A percentile compares a stretch with the other conserved stretches of the same genome.
Conservation (phyloP, 441 rosid species). For the Sinapis alba region DNA sequence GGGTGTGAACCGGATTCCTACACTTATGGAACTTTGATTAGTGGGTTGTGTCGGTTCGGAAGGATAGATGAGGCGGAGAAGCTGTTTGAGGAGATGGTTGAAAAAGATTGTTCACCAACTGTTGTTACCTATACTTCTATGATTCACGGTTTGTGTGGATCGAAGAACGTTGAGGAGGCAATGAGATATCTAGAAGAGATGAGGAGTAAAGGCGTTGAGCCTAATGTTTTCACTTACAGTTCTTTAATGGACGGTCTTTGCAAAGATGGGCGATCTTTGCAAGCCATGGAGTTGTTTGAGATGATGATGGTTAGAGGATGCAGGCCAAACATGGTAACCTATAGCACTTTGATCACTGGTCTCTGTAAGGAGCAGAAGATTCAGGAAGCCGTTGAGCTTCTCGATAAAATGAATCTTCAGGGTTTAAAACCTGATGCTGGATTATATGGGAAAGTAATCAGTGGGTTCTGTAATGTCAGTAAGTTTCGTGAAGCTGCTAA, state of each 20-base stretch:
- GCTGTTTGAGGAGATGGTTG: constrained; percentile 78
- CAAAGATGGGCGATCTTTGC: constrained; percentile 57
- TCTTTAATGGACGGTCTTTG: constrained; percentile 88
- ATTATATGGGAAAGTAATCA: constrained; percentile 72
- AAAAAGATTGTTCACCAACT: constrained; percentile 68
- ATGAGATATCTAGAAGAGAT: constrained; percentile 68
- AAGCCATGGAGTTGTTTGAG: constrained; percentile 68
- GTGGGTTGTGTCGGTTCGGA: constrained; percentile 77
- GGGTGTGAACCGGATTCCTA: constrained; percentile 80
- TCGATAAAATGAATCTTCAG: constrained; percentile 92
- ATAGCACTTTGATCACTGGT: constrained; percentile 69
- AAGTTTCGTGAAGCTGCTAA: constrained; percentile 85
- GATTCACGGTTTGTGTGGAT: constrained; percentile 75
- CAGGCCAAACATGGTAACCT: constrained; percentile 74
- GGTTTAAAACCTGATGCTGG: constrained; percentile 90
- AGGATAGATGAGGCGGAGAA: constrained; percentile 68
- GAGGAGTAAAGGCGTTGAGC: constrained; percentile 66
- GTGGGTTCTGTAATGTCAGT: constrained; percentile 53
- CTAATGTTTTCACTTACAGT: constrained; percentile 83
- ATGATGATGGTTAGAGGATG: constrained; percentile 57
- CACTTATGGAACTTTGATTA: constrained; percentile 89
- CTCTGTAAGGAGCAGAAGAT: constrained; percentile 73
- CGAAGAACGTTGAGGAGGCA: constrained; percentile 60
- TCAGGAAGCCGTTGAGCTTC: constrained; percentile 65
- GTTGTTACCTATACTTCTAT: constrained; percentile 83